phyloP scores from a whole-genome alignment of 805 yeast species.

The Candida boidinii region DNA sequence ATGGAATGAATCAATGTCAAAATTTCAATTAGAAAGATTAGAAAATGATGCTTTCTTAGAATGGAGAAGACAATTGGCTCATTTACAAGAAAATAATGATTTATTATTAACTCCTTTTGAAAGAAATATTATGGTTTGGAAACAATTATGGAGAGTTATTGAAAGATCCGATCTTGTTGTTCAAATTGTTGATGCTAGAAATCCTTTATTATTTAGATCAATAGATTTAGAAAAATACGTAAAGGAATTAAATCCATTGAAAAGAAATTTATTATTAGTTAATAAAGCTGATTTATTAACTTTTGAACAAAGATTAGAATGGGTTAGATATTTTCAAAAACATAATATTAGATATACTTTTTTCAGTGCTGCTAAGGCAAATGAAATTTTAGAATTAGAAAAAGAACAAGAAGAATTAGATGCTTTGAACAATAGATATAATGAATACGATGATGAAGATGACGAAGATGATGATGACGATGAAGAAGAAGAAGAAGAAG shows the following conservation, averaged over 20 bases:
- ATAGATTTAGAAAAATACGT: constrained; percentile 79
- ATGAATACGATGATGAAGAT: constrained; percentile 15
- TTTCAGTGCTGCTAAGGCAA: constrained; percentile 86
- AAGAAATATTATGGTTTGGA: constrained; percentile 96
- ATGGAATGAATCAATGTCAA: constrained; percentile 71
- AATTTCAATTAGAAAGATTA: constrained; percentile 68
- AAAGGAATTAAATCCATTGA: constrained; percentile 61
- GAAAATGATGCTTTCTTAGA: constrained; percentile 87
- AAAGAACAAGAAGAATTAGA: constrained; percentile 31
- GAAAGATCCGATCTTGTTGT: constrained; percentile 92
- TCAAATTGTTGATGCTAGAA: constrained; percentile 96
- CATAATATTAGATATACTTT: constrained; percentile 77
- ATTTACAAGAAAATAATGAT: constrained; percentile 76
- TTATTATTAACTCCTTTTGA: constrained; percentile 91
- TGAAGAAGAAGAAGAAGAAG: constrained; percentile 13
- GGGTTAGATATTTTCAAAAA: constrained; percentile 78
- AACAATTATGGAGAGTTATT: constrained; percentile 95
- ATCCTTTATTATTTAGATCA: constrained; percentile 85
- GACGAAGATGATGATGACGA: constrained; percentile 10
- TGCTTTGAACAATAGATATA: constrained; percentile 7
- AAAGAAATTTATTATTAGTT: constrained; percentile 74
- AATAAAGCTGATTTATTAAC: constrained; percentile 90
- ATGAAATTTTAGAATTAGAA: constrained; percentile 62
- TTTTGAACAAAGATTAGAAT: constrained; percentile 62
- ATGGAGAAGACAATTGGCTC: constrained; percentile 90